Conservation (phyloP, 2,329 filamentous ascomycete species). For the Stromatinia cepivora region DNA sequence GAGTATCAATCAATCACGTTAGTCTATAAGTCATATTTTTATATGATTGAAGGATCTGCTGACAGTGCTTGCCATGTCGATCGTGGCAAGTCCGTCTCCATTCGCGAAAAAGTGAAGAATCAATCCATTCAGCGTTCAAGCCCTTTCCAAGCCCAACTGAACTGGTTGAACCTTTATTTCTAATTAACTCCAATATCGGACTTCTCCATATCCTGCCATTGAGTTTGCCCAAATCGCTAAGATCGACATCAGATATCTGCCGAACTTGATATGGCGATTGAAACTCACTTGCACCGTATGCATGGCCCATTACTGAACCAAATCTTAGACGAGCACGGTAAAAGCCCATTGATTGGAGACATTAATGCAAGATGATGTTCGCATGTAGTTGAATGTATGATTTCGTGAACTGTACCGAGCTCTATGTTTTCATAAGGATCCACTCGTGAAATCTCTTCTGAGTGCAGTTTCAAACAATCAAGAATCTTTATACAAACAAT, state of each 20-base stretch:
- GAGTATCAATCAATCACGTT: neutral
- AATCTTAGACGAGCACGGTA: neutral
- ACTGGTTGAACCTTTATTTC: neutral
- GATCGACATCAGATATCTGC: neutral
- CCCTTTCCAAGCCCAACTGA: neutral
- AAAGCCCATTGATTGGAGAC: neutral
- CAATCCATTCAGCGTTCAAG: constrained; percentile 4
- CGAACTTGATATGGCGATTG: too few species aligned
- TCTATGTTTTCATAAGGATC: neutral
- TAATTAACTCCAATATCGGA: too few species aligned
- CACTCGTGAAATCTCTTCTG: neutral
- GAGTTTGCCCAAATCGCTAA: neutral
- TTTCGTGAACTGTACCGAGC: neutral
- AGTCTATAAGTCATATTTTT: too few species aligned
- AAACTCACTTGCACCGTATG: neutral
- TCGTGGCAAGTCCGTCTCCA: neutral
- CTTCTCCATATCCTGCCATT: too few species aligned
- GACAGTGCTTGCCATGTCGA: neutral
- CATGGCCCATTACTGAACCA: neutral
- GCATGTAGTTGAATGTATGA: neutral
- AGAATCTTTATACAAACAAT: neutral
- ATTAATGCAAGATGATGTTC: neutral
- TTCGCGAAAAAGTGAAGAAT: neutral
- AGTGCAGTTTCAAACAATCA: neutral
- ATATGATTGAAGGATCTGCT: too few species aligned